Base-by-base conservation (phyloP, 805 yeast species). In the Cyberlindnera maclurae region DNA sequence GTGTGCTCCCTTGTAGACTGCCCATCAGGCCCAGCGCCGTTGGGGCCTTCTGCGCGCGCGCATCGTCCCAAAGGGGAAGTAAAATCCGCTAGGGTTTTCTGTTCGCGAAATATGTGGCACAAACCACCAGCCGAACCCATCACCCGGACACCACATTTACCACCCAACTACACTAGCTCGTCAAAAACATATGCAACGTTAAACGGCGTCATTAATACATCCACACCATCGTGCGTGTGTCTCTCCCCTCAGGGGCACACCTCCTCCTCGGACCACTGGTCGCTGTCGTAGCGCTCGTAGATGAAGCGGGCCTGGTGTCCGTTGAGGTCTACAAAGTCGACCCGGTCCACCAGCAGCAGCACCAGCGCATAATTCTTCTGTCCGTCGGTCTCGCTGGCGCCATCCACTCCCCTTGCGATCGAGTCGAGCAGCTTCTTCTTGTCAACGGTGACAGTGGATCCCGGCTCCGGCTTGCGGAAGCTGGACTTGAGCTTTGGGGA, bases 361-460 rank as follows among this genome's bases (percentile, higher is more conserved):
- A 83, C 74, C 17, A 84, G 75, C 1, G 77, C 77, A 55, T 82
- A 85, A 56, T 83, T 77, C 52, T 76, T 79, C 30, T 47, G 45
- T 12, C 73, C 75, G 20, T 74, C 75, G 24, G 74, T 78, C 36
- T 75, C 79, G 52, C 75, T 71, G 32, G 75, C 70, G 7, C 95
- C 95, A 59, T 86, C 95, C 13, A 86, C 95, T 11, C 95, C 90
- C 49, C 95, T 70, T 34, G 73, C 68, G 34, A 86, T 79, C 37
- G 83, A 74, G 58, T 86, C 95, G 32, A 86, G 60, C 40, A 67
- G 57, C 47, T 74, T 75, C 28, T 67, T 65, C 40, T 74, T 75
- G 31, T 75, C 79, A 7, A 65, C 66, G 10, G 74, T 72, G 54
- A 86, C 53, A 16, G 64, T 60, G 2, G 77, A 62, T n/a, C 81